Evolutionary conservation across 2,329 filamentous ascomycete genomes (phyloP), one percentile per base, ranked within the genome.

Genomic region (Fusarium transvaalense): DNA sequence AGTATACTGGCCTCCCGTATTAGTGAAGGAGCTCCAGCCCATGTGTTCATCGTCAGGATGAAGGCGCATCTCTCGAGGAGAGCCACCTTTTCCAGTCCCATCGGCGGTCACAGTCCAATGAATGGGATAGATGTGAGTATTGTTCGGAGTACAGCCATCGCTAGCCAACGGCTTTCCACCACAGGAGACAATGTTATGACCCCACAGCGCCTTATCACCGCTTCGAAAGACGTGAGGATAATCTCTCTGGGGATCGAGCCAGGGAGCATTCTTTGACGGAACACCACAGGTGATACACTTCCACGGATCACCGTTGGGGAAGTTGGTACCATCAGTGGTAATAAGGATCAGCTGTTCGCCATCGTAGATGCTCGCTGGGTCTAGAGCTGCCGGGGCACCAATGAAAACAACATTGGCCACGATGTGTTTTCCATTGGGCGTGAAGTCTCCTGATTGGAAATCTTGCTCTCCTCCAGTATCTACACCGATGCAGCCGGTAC

Each of bases 261-360:
- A 74, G 5, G 69, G 42, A 2, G 74, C 66, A 45, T 82, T 80
- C 31, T 71, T 66, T 3, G 50, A 64, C 0, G 79, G 76, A 0
- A 84, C 75, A 3, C 78, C 82, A 55, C 83, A 85, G 14, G 56
- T 84, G 6, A 85, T 54, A 54, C 83, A 84, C 63, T 82, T 84
- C 82, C 82, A 85, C 0, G 78, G 48, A 61, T 83, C 81, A 0
- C 83, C 82, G 51, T 81, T 83, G 2, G 75, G 46, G 42, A 84
- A 85, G 0, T 58, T 76, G 4, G 72, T 78, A 2, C 77, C 78
- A 55, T 84, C 79, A 0, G 78, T 64, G 63, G 82, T 83, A 65
- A 84, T 73, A 7, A 84, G 61, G 35, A 85, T 76, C 81, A 84
- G 45, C 1, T 55, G 41, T 29, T 55, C 52, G 8, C 52, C 52